Percentiles rank a stretch among this genome's conserved stretches.
Conservation (phyloP, 371 early-diverging fungal species). For the Mortierella sp. region DNA sequence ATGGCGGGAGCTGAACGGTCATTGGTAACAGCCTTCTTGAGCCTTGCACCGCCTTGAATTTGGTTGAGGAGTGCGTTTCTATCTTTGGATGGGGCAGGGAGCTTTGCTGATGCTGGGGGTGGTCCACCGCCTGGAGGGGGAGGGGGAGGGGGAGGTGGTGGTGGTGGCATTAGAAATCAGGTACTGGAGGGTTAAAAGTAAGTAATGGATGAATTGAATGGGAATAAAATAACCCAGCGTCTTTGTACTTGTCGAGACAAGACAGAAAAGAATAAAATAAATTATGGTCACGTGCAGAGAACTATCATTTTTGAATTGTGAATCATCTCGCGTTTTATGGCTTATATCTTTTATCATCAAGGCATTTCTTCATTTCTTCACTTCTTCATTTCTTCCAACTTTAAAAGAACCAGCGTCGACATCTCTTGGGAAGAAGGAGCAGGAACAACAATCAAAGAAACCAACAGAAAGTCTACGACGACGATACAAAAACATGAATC, state of each 20-base stretch:
- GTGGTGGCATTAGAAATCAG: constrained; percentile 24
- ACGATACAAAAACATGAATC: constrained; percentile 16
- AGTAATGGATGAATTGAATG: neutral
- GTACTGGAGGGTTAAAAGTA: neutral
- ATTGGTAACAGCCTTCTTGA: constrained; percentile 85
- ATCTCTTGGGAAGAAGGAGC: too few species aligned
- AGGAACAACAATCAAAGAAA: neutral
- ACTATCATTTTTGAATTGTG: too few species aligned
- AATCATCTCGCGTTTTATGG: neutral
- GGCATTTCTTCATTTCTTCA: neutral
- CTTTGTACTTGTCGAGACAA: too few species aligned
- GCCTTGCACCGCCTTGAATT: constrained; percentile 80
- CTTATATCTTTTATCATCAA: neutral
- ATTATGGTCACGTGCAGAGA: neutral
- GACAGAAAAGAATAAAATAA: neutral
- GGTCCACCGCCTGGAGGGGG: constrained; percentile 42
- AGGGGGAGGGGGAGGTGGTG: constrained; percentile 51
- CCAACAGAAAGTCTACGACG: neutral
- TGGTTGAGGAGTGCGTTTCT: constrained; percentile 71
- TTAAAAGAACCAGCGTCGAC: too few species aligned
- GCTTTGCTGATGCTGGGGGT: constrained; percentile 23
- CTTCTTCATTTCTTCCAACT: constrained; percentile 1
- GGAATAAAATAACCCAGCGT: too few species aligned
- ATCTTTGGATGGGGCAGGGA: constrained; percentile 38
- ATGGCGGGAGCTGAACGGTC: constrained; percentile 80